Base-by-base conservation (phyloP, 805 yeast genomes). In the Ogataea ganodermae region DNA sequence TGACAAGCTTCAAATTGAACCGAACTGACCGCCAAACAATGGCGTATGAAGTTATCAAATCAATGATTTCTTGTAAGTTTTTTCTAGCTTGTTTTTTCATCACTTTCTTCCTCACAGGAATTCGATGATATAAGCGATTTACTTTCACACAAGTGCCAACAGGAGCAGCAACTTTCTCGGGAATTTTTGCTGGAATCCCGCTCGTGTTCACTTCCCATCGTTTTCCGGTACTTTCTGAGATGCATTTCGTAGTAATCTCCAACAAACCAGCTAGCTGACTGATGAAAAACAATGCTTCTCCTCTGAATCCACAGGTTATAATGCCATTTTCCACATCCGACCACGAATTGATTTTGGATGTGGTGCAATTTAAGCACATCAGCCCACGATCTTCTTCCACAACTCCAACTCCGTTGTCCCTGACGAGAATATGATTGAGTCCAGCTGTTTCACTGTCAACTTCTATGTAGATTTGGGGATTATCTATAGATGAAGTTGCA, bases 291-390 rank as follows among this genome's bases (percentile, higher is more conserved):
- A 79, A 56, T 0, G 81, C 80, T 49, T 76, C 77, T 6, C 83
- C 84, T 57, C 79, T 63, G 50, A 73, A 78, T 0, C 83, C 82
- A 44, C 73, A 62, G 0, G 78, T 65, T 1, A 46, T 21, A 4
- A 69, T 44, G 2, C 61, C 61, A 13, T 32, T 36, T 3, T 55
- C 47, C 7, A 76, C 45, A 28, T 73, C 75, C 0, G 58, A 58
- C 7, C 60, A 27, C 0, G 50, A 44, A 0, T 50, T 30, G 3
- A 75, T 54, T 49, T 75, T 78, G 0, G 80, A 75, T 1, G 82
- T 78, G 9, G 72, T 60, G 41, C 65, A 63, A 41, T 68, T 67
- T 27, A 62, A 44, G 45, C 78, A 73, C 64, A 73, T 60, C 6
- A 65, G 7, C 0, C 50, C 38, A n/a, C 73, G 45, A 44, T 68